phyloP scores from a whole-genome alignment of 805 yeast genomes.

The Candida rishiriensis region DNA sequence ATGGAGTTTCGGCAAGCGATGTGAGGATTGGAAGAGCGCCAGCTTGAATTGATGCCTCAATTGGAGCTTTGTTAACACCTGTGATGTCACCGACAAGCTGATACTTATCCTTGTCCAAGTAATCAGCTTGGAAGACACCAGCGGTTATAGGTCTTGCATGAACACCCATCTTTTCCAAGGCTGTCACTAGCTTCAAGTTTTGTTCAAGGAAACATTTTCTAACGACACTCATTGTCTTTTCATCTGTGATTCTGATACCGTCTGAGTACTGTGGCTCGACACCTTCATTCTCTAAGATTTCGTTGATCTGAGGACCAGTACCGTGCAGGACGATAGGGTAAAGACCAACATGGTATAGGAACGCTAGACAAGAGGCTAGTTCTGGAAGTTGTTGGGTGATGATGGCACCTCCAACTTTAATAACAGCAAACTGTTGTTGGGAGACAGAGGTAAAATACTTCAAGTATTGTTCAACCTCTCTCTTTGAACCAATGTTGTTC shows the following conservation, averaged over 20 bases:
- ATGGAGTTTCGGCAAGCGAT: slow-evolving; percentile 92
- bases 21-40: slow-evolving; percentile 97
- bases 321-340: slow-evolving; percentile 97
- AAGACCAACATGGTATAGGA: slow-evolving; percentile 93
- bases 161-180: slow-evolving; percentile 93
- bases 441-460: slow-evolving; percentile 95
- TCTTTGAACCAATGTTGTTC: slow-evolving; percentile 93
- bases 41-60: slow-evolving; percentile 91
- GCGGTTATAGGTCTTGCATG: slow-evolving; percentile 98
- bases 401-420: slow-evolving; percentile 98
- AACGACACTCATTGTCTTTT: slow-evolving; percentile 92
- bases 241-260: slow-evolving; percentile 94
- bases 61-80: slow-evolving; percentile 80
- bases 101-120: slow-evolving; percentile 85
- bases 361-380: slow-evolving; percentile 92
- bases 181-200: slow-evolving; percentile 90
- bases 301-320: slow-evolving; percentile 98
- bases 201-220: slow-evolving; percentile 94
- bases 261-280: slow-evolving; percentile 94
- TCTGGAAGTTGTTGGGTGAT: slow-evolving; percentile 92
- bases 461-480: slow-evolving; percentile 97
- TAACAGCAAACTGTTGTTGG: slow-evolving; percentile 96
- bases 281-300: slow-evolving; percentile 86
- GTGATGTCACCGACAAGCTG: slow-evolving; percentile 88
- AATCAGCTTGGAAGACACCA: slow-evolving; percentile 93